These are phyloP conservation scores for Sporobolomyces phaffii DNA, from an alignment of 768 basidiomycete genomes.

Conservation along the genomic window DNA sequence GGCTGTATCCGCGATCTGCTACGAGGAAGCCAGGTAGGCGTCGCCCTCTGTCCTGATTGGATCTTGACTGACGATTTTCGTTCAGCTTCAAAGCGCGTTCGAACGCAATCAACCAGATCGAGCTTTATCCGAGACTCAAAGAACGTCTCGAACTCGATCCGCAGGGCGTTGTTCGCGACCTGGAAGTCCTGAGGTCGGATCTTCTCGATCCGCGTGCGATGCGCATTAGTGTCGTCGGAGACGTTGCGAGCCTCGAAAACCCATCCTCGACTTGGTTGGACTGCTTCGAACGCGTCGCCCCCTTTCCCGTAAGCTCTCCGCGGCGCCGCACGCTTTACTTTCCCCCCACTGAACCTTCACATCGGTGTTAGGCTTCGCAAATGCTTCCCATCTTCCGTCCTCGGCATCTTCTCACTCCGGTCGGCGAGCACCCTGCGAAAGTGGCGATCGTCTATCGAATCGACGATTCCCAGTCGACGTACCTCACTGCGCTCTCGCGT, in stretches of 20 bases:
- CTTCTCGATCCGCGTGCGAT: constrained; percentile 66
- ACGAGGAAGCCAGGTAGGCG: background rate
- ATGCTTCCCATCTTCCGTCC: constrained; percentile 63
- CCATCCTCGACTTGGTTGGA: constrained; percentile 70
- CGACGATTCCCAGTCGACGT: constrained; percentile 88
- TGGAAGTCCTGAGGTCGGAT: constrained; percentile 67
- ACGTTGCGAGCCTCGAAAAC: constrained; percentile 61
- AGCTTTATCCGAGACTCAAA: constrained; percentile 67
- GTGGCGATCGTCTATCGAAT: constrained; percentile 80
- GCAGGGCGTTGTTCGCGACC: constrained; percentile 61
- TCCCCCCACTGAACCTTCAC: no score
- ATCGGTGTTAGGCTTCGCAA: constrained; percentile 41
- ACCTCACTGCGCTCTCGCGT: constrained; percentile 40
- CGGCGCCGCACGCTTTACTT: no score
- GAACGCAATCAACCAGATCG: constrained; percentile 63
- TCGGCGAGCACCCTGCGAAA: constrained; percentile 63
- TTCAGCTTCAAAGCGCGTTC: constrained; percentile 6
- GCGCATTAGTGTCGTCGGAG: constrained; percentile 80
- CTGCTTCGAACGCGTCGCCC: constrained; percentile 62
- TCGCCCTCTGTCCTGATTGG: no score
- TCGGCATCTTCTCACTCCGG: constrained; percentile 61
- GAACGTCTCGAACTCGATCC: constrained; percentile 66
- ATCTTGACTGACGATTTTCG: background rate
- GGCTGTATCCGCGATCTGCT: constrained; percentile 56
- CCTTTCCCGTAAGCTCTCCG: constrained; percentile 42